Evolutionary conservation across 1,284 basidiomycete species (phyloP), one percentile per base, ranked within the genome.

Genomic region (Sporisorium exsertum): DNA sequence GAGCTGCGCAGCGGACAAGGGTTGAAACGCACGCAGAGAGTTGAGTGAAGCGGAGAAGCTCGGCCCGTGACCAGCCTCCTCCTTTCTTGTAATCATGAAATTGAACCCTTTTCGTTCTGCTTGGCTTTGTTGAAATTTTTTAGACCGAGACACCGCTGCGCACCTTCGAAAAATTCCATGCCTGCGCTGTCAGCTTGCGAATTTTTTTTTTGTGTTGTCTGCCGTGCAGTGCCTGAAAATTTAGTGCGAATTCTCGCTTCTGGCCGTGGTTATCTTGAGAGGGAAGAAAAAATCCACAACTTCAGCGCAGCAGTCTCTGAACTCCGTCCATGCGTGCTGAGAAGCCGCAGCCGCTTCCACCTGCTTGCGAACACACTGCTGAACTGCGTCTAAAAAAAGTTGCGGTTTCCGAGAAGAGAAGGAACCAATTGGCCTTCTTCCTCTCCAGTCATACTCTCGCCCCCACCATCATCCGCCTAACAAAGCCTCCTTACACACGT

Each of bases 21-120:
- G n/a, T n/a, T n/a, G n/a, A n/a, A n/a, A n/a, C n/a, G n/a, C n/a
- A n/a, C n/a, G n/a, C n/a, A n/a, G n/a, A n/a, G n/a, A n/a, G n/a
- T n/a, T n/a, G n/a, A n/a, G n/a, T n/a, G n/a, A n/a, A n/a, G n/a
- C n/a, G n/a, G n/a, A n/a, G n/a, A 46, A 13, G 45, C 22, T n/a
- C 20, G 26, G 24, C 46, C 15, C 18, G 26, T 27, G 45, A 7
- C 26, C 24, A 16, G 12, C 45, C 45, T 8, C 10, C 29, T 32
- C 29, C 26, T 47, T 47, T 47, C 6, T 49, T 7, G 6, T 15
- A 27, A 15, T 27, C 13, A 12, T 45, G 27, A n/a, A 13, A 20
- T 15, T 29, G 53, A 55, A 55, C 53, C 53, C 53, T 55, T 32
- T 10, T 45, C 54, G n/a, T n/a, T n/a, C n/a, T n/a, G n/a, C n/a